phyloP scores from a whole-genome alignment of 345 rosid species.

The Clarkia xantiana region DNA sequence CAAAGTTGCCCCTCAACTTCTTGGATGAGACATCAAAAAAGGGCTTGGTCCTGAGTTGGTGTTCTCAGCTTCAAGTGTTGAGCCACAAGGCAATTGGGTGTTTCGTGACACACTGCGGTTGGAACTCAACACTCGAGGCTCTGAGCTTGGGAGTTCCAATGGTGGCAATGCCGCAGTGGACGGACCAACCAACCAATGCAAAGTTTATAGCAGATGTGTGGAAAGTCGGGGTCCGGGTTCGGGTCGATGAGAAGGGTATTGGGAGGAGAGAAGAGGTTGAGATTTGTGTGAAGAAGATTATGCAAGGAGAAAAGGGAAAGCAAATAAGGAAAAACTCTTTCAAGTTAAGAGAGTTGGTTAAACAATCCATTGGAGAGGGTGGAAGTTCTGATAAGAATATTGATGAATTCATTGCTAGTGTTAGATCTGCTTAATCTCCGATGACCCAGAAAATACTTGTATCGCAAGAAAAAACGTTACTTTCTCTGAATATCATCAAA shows the following conservation, averaged over 20 bases:
- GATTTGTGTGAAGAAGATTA: slow-evolving; percentile 1
- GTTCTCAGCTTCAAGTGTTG: slow-evolving; percentile 36
- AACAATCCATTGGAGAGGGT: neutral
- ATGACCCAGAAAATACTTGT: no score
- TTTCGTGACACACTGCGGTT: slow-evolving; percentile 41
- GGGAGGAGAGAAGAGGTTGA: slow-evolving; percentile 1
- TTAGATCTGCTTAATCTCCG: no score
- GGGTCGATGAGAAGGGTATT: slow-evolving; percentile 1
- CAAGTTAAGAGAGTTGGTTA: slow-evolving; percentile 1
- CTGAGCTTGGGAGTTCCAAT: slow-evolving; percentile 13
- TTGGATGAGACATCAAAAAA: slow-evolving; percentile 14
- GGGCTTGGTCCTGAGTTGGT: slow-evolving; percentile 42
- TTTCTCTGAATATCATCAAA: no score
- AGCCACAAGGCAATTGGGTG: slow-evolving; percentile 30
- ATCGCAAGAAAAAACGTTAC: no score
- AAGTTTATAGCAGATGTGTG: slow-evolving; percentile 30
- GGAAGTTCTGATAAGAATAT: slow-evolving; percentile 2
- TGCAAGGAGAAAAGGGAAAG: neutral
- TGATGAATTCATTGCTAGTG: neutral
- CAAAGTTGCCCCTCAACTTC: slow-evolving; percentile 23
- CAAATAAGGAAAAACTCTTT: neutral
- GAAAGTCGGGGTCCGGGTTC: slow-evolving; percentile 16
- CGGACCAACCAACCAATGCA: slow-evolving; percentile 13
- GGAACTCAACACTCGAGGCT: slow-evolving; percentile 26
- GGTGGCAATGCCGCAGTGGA: slow-evolving; percentile 21